Evolutionary conservation across 2,329 filamentous ascomycete species (phyloP).

Genomic region (Paecilomyces sp.): DNA sequence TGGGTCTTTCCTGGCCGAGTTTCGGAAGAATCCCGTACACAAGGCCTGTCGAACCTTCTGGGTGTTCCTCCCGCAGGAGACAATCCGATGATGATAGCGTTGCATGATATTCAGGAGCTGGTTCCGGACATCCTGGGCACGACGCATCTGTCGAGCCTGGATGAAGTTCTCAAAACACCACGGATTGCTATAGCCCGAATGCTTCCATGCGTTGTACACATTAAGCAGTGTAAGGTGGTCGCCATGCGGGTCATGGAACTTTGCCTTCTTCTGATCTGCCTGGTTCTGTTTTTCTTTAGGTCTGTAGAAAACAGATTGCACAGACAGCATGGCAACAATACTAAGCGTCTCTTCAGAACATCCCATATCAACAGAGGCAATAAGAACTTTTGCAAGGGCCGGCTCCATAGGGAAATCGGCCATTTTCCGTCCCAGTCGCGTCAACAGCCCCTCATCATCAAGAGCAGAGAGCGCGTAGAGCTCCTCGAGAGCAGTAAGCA

Average conservation of each 20-base stretch:
- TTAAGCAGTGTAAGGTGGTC: constrained; percentile 94
- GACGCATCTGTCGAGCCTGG: constrained; percentile 79
- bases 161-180: constrained; percentile 99
- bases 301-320: constrained; percentile 82
- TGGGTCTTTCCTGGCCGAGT: constrained; percentile 88
- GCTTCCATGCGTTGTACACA: constrained; percentile 96
- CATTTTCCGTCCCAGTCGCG: constrained; percentile 90
- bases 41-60: constrained; percentile 80
- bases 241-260: constrained; percentile 91
- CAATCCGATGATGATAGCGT: constrained; percentile 73
- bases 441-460: constrained; percentile 91
- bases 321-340: constrained; percentile 90
- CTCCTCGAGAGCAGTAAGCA: constrained; percentile 93
- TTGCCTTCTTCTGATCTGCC: constrained; percentile 94
- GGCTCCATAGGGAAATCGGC: constrained; percentile 98
- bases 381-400: constrained; percentile 80
- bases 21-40: constrained; percentile 92
- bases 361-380: constrained; percentile 75
- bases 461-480: constrained; percentile 85
- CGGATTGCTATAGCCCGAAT: constrained; percentile 68
- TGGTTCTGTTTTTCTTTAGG: constrained; percentile 96
- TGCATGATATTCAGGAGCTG: constrained; percentile 93
- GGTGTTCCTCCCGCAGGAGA: constrained; percentile 82
- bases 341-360: constrained; percentile 92
- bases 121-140: constrained; percentile 85